Percentiles rank a stretch among this genome's conserved stretches.
phyloP scores from a whole-genome alignment of 1,139 yeast species.

The Sugiyamaella novakii region DNA sequence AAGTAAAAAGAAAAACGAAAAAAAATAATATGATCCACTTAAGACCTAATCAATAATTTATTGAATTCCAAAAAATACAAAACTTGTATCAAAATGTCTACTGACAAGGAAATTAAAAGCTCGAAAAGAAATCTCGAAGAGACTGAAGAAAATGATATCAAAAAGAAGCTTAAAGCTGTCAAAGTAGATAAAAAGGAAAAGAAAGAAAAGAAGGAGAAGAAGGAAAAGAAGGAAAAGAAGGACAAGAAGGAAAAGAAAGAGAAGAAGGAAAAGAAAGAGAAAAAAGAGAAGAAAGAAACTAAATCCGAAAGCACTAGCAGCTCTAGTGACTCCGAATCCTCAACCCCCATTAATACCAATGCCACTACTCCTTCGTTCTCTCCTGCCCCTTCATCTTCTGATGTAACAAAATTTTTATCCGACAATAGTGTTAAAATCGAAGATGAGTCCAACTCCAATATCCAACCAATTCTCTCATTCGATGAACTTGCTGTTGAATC shows the following conservation, averaged over 20 bases:
- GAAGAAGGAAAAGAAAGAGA: conserved; percentile 46
- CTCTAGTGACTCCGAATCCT: conserved; percentile 35
- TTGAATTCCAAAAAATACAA: background rate
- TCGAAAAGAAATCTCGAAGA: conserved; percentile 22
- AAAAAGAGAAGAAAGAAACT: conserved; percentile 45
- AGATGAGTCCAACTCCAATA: conserved; percentile 52
- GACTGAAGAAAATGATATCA: conserved; percentile 22
- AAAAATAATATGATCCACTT: too few relatives aligned
- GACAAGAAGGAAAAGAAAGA: conserved; percentile 52
- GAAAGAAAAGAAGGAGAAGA: conserved; percentile 48
- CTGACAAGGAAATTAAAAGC: conserved; percentile 13
- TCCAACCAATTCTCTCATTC: conserved; percentile 75
- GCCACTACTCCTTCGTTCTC: background rate
- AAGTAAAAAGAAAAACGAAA: background rate
- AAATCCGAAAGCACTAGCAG: too few relatives aligned
- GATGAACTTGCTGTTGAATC: conserved; percentile 60
- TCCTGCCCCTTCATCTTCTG: conserved; percentile 14
- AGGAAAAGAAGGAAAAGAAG: conserved; percentile 45
- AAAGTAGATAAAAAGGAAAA: conserved; percentile 34
- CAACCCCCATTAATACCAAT: background rate
- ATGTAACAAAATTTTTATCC: conserved; percentile 61
- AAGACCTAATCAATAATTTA: background rate
- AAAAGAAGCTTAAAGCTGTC: conserved; percentile 26
- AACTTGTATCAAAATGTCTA: conserved; percentile 5
- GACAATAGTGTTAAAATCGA: conserved; percentile 81